These are phyloP conservation scores for Psilocybe cubensis DNA, from an alignment of 768 basidiomycete species.

Conservation along the genomic window DNA sequence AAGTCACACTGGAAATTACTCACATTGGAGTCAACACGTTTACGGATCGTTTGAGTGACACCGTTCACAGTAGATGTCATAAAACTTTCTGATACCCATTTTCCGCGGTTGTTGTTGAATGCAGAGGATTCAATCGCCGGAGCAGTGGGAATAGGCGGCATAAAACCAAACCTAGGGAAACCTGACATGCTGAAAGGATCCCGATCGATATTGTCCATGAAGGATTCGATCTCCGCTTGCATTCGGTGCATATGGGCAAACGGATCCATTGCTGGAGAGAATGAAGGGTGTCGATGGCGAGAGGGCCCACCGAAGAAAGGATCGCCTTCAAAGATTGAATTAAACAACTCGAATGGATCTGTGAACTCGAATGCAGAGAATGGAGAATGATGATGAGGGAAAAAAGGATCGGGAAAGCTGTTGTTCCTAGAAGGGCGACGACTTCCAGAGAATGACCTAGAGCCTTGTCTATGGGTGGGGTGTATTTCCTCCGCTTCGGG, in stretches of 20 bases:
- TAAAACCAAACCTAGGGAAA: conserved; percentile 22
- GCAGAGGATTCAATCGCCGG: conserved; percentile 32
- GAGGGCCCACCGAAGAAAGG: conserved; percentile 26
- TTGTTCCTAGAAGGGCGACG: conserved; percentile 27
- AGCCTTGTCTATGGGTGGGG: conserved; percentile 21
- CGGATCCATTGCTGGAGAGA: conserved; percentile 28
- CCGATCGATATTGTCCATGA: conserved; percentile 35
- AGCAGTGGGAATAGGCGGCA: conserved; percentile 25
- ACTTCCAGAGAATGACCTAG: conserved; percentile 24
- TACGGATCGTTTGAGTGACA: conserved; percentile 62
- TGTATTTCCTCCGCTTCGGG: conserved; percentile 40
- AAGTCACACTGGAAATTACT: conserved; percentile 23
- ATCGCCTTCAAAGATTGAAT: conserved; percentile 63
- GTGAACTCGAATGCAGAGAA: conserved; percentile 56
- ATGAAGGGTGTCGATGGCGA: conserved; percentile 32
- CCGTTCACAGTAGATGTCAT: conserved; percentile 67
- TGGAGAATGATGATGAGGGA: conserved; percentile 30
- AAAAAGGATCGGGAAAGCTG: conserved; percentile 48
- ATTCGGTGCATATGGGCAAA: conserved; percentile 37
- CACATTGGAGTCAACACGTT: conserved; percentile 61
- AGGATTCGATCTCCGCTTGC: conserved; percentile 33
- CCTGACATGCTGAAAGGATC: conserved; percentile 33
- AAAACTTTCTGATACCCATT: conserved; percentile 60
- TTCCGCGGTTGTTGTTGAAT: conserved; percentile 28
- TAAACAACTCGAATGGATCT: conserved; percentile 77